Evolutionary conservation across 1,284 basidiomycete species (phyloP), one percentile per base, ranked within the genome.

Genomic region (Marasmius sp.): DNA sequence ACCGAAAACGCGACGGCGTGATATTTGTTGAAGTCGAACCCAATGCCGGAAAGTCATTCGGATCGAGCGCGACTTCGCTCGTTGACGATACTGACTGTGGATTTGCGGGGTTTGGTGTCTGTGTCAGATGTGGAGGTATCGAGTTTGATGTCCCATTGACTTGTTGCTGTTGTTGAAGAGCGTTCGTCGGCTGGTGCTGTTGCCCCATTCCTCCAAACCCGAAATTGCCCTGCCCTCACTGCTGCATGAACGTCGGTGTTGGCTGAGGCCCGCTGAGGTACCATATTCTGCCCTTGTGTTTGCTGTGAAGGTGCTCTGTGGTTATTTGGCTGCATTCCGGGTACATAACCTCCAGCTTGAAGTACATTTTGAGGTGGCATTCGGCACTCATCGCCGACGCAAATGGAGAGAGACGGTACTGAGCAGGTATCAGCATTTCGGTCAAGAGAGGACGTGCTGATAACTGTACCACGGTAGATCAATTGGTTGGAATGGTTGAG

Each of bases 41-140:
- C 11, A 94, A 82, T 33, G 91, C 92, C 11, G 92, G 92, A 69
- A 94, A 94, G 74, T 94, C 92, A 70, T 89, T 93, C 39, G 86
- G 91, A 79, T 93, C 92, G 57, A 93, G 84, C n/a, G 86, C 88
- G 61, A 88, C 85, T 69, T 92, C 91, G 69, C 82, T 86, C 37
- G 85, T 77, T n/a, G 87, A 86, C 57, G 86, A 85, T 59, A 80
- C 82, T 45, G 85, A 85, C 43, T 85, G 83, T 37, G 84, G 81
- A 50, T 74, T 75, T 16, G 78, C 73, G n/a, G 83, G 76, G 60
- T 74, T 75, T 33, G 80, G 72, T 27, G 82, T 81, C 68, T 84
- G 85, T 62, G 78, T 72, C 61, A 87, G 74, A 71, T 87, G 84
- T 36, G 81, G 83, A 16, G 79, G 82, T 61, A 87, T 72, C 58